These are phyloP conservation scores for Rhododendron henanense DNA, from an alignment of 148 eudicot genomes.

Conservation along the genomic window DNA sequence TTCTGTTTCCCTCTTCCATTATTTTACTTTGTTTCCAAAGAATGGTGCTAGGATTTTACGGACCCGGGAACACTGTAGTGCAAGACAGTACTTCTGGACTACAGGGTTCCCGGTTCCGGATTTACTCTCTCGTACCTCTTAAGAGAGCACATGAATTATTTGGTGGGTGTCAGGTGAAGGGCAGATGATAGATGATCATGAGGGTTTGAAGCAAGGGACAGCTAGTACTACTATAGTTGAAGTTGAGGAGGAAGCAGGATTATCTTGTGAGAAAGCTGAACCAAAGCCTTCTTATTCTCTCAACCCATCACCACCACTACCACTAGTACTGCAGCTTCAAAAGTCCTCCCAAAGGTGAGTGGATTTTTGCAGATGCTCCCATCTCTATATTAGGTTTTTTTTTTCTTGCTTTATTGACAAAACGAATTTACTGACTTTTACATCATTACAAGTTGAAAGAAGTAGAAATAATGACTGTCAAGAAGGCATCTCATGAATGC, in stretches of 20 bases:
- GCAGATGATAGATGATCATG: slow-evolving; percentile 14
- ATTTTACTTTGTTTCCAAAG: not conserved
- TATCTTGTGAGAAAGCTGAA: slow-evolving; percentile 38
- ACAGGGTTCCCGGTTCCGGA: too few relatives aligned
- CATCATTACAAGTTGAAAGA: slow-evolving; percentile 14
- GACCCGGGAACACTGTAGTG: not conserved
- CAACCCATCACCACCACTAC: slow-evolving; percentile 27
- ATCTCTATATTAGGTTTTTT: not conserved
- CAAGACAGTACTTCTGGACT: too few relatives aligned
- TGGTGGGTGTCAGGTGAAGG: slow-evolving; percentile 23
- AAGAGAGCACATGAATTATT: not conserved
- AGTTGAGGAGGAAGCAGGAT: slow-evolving; percentile 4
- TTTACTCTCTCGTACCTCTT: not conserved
- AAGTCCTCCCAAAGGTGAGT: slow-evolving; percentile 27
- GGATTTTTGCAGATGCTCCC: not conserved
- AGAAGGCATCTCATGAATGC: not conserved
- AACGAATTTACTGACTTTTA: not conserved
- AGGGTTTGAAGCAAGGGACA: slow-evolving; percentile 28
- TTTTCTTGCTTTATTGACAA: not conserved
- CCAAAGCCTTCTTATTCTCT: slow-evolving; percentile 30
- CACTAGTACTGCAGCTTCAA: slow-evolving; percentile 21
- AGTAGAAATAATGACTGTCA: not conserved
- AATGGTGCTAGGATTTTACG: not conserved
- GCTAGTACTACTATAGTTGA: slow-evolving; percentile 13
- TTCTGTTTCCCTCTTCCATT: not conserved